Evolutionary conservation across 139 green algal species (phyloP).

Genomic region (Pleodorina starrii): DNA sequence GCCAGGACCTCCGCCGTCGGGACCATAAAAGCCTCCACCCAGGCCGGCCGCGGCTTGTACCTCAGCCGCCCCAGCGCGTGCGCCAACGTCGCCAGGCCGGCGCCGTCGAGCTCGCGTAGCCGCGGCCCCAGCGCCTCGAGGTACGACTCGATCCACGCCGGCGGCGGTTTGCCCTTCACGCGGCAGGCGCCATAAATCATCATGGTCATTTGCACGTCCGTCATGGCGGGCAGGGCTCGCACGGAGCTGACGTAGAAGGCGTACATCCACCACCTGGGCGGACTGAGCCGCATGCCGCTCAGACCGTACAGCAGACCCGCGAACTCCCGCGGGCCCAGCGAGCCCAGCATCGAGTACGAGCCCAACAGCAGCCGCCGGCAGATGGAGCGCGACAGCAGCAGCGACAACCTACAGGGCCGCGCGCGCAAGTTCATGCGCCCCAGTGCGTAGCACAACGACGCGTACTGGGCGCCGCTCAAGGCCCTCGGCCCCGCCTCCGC

Average conservation of each 20-base stretch:
- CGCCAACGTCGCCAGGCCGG: background rate
- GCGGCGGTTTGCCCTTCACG: background rate
- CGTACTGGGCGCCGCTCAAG: background rate
- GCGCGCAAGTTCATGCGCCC: background rate
- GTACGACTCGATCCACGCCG: conserved; percentile 21
- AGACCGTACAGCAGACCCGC: conserved; percentile 31
- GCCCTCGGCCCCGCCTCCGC: too few relatives aligned
- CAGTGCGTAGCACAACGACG: background rate
- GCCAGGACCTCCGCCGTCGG: background rate
- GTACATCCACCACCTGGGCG: background rate
- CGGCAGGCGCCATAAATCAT: conserved; percentile 33
- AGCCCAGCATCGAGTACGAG: background rate
- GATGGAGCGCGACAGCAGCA: conserved; percentile 3
- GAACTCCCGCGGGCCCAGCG: background rate
- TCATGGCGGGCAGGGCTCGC: background rate
- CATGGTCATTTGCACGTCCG: conserved; percentile 13
- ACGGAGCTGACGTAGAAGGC: conserved; percentile 20
- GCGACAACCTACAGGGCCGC: conserved; percentile 2
- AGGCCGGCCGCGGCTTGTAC: conserved; percentile 27
- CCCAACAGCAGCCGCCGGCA: background rate
- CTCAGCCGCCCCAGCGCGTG: conserved; percentile 31
- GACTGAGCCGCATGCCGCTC: background rate
- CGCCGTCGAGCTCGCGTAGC: background rate
- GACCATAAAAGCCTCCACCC: background rate
- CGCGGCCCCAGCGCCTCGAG: background rate